Evolutionary conservation across 2,329 filamentous ascomycete genomes (phyloP).

Genomic region (Fonsecaea pugnacius): DNA sequence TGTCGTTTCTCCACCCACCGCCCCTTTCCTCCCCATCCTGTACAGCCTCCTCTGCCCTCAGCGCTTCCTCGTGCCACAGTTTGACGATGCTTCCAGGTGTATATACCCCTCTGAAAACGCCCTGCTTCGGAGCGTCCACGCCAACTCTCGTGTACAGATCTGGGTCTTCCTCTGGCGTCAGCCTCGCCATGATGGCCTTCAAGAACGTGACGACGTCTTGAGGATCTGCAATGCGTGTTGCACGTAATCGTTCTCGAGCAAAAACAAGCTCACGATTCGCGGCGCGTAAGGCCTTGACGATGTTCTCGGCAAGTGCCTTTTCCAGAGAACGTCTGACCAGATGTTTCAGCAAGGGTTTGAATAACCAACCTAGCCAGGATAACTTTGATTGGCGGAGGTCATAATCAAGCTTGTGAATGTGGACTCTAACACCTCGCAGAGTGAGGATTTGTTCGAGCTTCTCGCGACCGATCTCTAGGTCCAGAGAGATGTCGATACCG

Average conservation of each 20-base stretch:
- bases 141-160: slow-evolving; percentile 77
- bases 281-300: slow-evolving; percentile 70
- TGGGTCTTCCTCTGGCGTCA: slow-evolving; percentile 73
- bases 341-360: slow-evolving; percentile 82
- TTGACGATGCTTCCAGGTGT: slow-evolving; percentile 87
- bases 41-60: slow-evolving; percentile 70
- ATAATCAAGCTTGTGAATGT: slow-evolving; percentile 86
- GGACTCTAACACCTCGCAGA: slow-evolving; percentile 74
- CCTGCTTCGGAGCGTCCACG: slow-evolving; percentile 63
- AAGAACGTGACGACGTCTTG: slow-evolving; percentile 80
- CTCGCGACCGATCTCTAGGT: slow-evolving; percentile 80
- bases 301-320: slow-evolving; percentile 72
- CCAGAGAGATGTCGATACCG: slow-evolving; percentile 83
- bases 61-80: slow-evolving; percentile 83
- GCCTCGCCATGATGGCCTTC: slow-evolving; percentile 76
- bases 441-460: slow-evolving; percentile 79
- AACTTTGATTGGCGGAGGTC: slow-evolving; percentile 74
- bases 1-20: slow-evolving; percentile 77
- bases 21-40: slow-evolving; percentile 69
- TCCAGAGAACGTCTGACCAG: slow-evolving; percentile 80
- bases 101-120: slow-evolving; percentile 81
- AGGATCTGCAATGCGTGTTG: slow-evolving; percentile 80
- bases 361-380: slow-evolving; percentile 75
- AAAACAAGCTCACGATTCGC: slow-evolving; percentile 86
- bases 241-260: slow-evolving; percentile 82